Base-by-base conservation (phyloP, 352 stramenopile species). In the Phytophthora foliorum region DNA sequence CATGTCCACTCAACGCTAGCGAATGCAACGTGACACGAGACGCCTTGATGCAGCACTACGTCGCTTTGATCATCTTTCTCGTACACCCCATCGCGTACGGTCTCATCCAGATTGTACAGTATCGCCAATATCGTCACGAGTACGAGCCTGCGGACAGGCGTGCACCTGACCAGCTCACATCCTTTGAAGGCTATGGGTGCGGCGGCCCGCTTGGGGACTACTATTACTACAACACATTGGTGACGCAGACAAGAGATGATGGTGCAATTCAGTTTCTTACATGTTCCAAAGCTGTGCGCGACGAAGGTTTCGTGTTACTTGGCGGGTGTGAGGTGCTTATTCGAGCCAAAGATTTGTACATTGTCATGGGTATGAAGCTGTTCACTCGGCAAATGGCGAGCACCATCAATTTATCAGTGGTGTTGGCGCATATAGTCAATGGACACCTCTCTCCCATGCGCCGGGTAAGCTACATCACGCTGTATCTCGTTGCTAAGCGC, bases 211-310 rank as follows among this genome's bases (percentile, higher is more conserved):
- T 81, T 0, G 63, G 64, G 6, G 56, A 76, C 14, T 81, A 78
- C 41, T 81, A 81, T 54, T 81, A 81, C 61, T 81, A 81, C 69
- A 70, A 76, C 45, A 81, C 74, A 21, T 44, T 81, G 2, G 57
- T 81, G 16, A 50, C 63, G 6, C 56, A 60, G 27, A 69, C 57
- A 13, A 72, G 66, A 65, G 51, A 64, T 22, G 56, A 63, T 4
- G 41, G 41, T 16, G 52, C 74, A 31, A 56, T 53, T 0, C 57
- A 72, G 39, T 78, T 74, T 25, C 19, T 78, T n/a, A 81, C 74
- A 22, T 78, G 69, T 17, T 65, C 69, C 10, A 81, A 81, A 42
- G 61, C 73, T 9, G 69, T 81, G 17, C 46, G 73, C 3, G 73
- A 81, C 45, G 74, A 81, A 65, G 74, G 74, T 1, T 81, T 81